Base-by-base conservation (phyloP, 208 protist genomes). In the Blechomonas ayalai region DNA sequence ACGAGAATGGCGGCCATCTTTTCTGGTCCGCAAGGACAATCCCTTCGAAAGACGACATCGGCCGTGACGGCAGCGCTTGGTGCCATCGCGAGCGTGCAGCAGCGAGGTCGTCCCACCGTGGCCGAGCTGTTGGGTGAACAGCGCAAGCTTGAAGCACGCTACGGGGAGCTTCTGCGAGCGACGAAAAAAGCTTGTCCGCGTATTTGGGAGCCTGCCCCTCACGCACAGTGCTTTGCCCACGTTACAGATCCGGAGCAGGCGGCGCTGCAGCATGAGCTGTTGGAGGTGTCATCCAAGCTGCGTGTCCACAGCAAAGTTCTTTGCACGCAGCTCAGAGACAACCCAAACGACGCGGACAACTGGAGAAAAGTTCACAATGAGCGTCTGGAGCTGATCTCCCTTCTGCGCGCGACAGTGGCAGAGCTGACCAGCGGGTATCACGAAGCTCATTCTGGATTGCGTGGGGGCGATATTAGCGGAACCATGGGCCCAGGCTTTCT, bases 261-360 rank as follows among this genome's bases (percentile, higher is more conserved):
- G 6, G 59, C 66, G 1, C 33, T 84, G 34, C 48, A 75, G 51
- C 67, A 76, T 13, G 84, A 93, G 59, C 67, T 95, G 18, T 44
- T 51, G 15, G 52, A 59, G 15, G 70, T 87, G 1, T 88, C 84
- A 2, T 36, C 23, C 9, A 44, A 67, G 33, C 75, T 95, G 48
- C 77, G 83, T 13, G 82, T 92, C 41, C 72, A 89, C 27, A 86
- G 77, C 44, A 81, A 82, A 28, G 52, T 73, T 10, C 67, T 95
- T 23, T 90, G 76, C 63, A 80, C 73, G 29, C 82, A 90, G 54
- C 82, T 95, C 10, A 81, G 82, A 32, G 89, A 95, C 45, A 92
- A 92, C 57, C 89, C 89, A 8, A 89, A 95, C 49, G 89, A 95
- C 49, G 40, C 51, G 12, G 82, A 95, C 58, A 95, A 95, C 71